Conservation (phyloP, 371 early-diverging fungal genomes). For the Mucor saturninus region DNA sequence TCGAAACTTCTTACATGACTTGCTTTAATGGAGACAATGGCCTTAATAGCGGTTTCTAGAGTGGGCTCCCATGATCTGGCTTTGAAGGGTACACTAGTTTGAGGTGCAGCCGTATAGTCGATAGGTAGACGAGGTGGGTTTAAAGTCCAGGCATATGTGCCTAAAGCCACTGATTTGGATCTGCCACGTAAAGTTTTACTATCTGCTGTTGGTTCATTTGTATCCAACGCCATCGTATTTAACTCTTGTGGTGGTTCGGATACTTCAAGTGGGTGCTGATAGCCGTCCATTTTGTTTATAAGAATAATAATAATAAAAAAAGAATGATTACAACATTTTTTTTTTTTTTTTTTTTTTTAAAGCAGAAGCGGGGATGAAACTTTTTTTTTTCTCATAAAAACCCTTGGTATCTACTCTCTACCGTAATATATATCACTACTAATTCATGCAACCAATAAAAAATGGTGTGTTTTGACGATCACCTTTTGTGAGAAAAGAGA, state of each 20-base stretch:
- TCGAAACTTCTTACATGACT: conserved; percentile 89
- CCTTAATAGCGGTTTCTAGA: conserved; percentile 73
- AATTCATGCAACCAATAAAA: neutral
- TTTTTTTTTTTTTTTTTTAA: conserved; percentile 5
- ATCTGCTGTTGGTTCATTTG: conserved; percentile 24
- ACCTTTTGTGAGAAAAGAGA: neutral
- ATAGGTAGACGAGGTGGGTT: conserved; percentile 40
- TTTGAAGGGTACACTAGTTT: conserved; percentile 41
- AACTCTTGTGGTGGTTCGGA: conserved; percentile 23
- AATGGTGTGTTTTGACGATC: conserved; percentile 1
- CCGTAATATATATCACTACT: no score
- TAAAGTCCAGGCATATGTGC: conserved; percentile 31
- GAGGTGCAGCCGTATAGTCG: conserved; percentile 16
- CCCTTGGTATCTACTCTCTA: neutral
- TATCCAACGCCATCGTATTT: conserved; percentile 22
- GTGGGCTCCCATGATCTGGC: conserved; percentile 78
- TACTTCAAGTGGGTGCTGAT: conserved; percentile 33
- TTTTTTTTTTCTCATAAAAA: neutral
- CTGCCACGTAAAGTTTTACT: conserved; percentile 37
- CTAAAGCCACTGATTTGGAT: conserved; percentile 50
- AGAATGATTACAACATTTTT: neutral
- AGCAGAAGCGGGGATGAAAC: neutral
- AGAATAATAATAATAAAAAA: neutral
- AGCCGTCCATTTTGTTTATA: conserved; percentile 29
- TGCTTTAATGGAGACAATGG: conserved; percentile 89